Evolutionary conservation across 2,329 filamentous ascomycete genomes (phyloP).

Genomic region (Beauveria medogensis): DNA sequence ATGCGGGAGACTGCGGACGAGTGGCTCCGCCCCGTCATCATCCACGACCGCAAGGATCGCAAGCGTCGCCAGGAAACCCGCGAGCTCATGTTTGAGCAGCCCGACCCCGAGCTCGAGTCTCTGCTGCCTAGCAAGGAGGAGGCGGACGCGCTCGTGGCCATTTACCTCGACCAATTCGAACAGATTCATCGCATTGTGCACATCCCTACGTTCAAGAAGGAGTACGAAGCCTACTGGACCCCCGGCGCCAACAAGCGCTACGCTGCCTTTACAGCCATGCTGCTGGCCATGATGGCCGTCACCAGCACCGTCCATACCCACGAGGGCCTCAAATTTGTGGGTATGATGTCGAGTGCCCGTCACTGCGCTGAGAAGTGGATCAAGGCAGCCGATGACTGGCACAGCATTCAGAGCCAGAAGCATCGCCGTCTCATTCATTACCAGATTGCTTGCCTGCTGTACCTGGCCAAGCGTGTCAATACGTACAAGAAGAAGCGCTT

Average conservation of each 20-base stretch:
- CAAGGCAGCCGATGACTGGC: constrained; percentile 47
- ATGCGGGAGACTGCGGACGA: constrained; percentile 56
- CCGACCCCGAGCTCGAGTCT: constrained; percentile 42
- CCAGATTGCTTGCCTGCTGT: constrained; percentile 51
- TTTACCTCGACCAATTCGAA: constrained; percentile 48
- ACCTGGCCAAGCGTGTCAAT: constrained; percentile 54
- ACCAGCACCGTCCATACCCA: constrained; percentile 49
- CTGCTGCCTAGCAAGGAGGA: constrained; percentile 41
- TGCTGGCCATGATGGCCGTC: constrained; percentile 54
- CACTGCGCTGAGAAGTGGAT: constrained; percentile 50
- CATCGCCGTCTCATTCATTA: constrained; percentile 53
- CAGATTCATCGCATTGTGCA: constrained; percentile 51
- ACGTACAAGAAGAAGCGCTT: constrained; percentile 58
- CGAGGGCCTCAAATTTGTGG: constrained; percentile 44
- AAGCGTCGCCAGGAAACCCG: constrained; percentile 44
- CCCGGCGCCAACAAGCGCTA: constrained; percentile 33
- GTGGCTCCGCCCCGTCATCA: constrained; percentile 50
- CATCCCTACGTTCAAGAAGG: constrained; percentile 48
- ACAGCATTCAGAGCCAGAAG: constrained; percentile 49
- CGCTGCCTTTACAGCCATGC: constrained; percentile 47
- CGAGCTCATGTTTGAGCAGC: constrained; percentile 39
- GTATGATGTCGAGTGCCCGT: constrained; percentile 49
- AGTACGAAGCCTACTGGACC: constrained; percentile 50
- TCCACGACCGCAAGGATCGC: constrained; percentile 48
- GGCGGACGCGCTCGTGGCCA: constrained; percentile 38